phyloP scores from a whole-genome alignment of 129 eudicot genomes.

The Artemisia tridentata region DNA sequence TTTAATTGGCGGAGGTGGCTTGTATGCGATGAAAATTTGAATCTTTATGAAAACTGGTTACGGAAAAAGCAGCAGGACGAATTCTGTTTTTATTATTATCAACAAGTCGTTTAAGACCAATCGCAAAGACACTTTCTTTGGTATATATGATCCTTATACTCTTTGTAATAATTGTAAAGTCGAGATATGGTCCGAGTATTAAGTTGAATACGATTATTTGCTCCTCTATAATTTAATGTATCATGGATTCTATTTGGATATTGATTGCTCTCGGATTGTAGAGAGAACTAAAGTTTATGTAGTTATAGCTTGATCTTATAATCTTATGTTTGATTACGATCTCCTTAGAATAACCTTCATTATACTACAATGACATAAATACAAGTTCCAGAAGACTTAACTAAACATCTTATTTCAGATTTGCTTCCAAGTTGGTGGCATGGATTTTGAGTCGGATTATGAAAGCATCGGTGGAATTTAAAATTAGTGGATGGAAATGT shows the following conservation, averaged over 20 bases:
- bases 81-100: no score
- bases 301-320: neutral
- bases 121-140: neutral
- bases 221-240: constrained; percentile 4
- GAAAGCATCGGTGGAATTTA: constrained; percentile 87
- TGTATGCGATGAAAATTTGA: no score
- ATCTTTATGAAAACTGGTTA: no score
- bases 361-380: constrained; percentile 11
- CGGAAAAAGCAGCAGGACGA: no score
- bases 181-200: no score
- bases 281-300: constrained; percentile 12
- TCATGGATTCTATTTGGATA: constrained; percentile 9
- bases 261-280: neutral
- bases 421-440: constrained; percentile 85
- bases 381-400: constrained; percentile 21
- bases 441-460: constrained; percentile 77
- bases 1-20: no score
- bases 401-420: constrained; percentile 50
- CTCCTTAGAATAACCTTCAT: neutral
- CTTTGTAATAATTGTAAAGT: neutral
- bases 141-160: constrained; percentile 9
- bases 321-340: no score
- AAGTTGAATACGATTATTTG: neutral
- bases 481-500: constrained; percentile 99
- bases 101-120: neutral